phyloP scores from a whole-genome alignment of 2,329 filamentous ascomycete species.

The Fusarium protoensiforme region DNA sequence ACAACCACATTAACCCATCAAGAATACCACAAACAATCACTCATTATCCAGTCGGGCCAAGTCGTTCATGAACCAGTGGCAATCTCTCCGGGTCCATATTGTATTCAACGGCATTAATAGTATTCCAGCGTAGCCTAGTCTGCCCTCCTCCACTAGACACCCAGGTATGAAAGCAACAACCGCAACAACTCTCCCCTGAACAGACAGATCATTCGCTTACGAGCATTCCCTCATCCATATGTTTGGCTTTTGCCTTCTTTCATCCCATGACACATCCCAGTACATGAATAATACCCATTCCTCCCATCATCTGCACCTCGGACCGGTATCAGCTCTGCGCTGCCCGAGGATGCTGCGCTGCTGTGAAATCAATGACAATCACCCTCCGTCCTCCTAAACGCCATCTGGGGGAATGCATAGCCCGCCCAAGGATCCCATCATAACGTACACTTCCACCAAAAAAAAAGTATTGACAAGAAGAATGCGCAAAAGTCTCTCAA shows the following conservation, averaged over 20 bases:
- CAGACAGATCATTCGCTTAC: conserved; percentile 29
- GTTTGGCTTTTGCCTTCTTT: conserved; percentile 11
- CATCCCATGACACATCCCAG: conserved; percentile 29
- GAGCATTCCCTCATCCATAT: conserved; percentile 34
- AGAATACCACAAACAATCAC: neutral
- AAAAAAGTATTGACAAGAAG: conserved; percentile 43
- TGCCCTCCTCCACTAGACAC: conserved; percentile 16
- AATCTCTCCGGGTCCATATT: conserved; percentile 9
- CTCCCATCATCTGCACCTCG: conserved; percentile 24
- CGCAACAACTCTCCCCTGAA: conserved; percentile 33
- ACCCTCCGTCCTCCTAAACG: conserved; percentile 35
- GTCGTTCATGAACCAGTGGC: neutral
- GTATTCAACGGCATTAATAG: conserved; percentile 42
- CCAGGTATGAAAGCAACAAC: conserved; percentile 15
- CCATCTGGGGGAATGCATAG: conserved; percentile 20
- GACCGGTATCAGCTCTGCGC: conserved; percentile 36
- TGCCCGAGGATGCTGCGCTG: conserved; percentile 32
- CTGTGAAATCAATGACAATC: conserved; percentile 24
- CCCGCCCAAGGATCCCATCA: conserved; percentile 32
- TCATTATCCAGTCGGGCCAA: neutral
- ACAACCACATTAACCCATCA: neutral
- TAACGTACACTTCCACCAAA: conserved; percentile 39
- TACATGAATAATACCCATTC: conserved; percentile 31
- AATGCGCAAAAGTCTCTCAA: conserved; percentile 32
- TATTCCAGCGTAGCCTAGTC: conserved; percentile 29